phyloP scores from a whole-genome alignment of 495 filamentous ascomycete genomes.

The Neurospora sp. region DNA sequence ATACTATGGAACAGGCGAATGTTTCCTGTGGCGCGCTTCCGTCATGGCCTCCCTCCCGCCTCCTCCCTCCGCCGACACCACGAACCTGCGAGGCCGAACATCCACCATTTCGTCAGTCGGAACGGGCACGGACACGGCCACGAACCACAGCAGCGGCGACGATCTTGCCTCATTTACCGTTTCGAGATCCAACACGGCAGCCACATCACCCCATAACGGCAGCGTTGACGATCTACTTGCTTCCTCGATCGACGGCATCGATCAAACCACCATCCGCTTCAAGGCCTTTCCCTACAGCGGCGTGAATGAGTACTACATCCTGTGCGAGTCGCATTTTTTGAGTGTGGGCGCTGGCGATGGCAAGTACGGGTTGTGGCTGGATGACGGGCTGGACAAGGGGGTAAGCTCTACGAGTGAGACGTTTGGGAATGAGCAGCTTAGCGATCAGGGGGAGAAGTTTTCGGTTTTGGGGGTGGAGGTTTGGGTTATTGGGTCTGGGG shows the following conservation, averaged over 20 bases:
- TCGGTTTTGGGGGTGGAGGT: constrained; percentile 86
- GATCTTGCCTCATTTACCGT: neutral
- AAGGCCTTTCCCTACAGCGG: constrained; percentile 96
- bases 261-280: constrained; percentile 61
- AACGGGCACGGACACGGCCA: neutral
- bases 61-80: constrained; percentile 66
- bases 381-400: constrained; percentile 78
- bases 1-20: constrained; percentile 94
- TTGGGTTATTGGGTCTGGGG: constrained; percentile 57
- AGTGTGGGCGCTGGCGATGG: constrained; percentile 83
- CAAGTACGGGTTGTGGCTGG: constrained; percentile 86
- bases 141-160: neutral
- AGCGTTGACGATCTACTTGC: neutral
- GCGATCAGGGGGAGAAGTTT: constrained; percentile 88
- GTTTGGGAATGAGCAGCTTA: constrained; percentile 93
- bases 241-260: constrained; percentile 1
- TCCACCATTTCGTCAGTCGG: constrained; percentile 45
- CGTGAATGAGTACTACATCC: constrained; percentile 92
- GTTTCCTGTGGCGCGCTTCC: constrained; percentile 90
- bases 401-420: constrained; percentile 74
- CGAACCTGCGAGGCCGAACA: constrained; percentile 51
- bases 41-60: constrained; percentile 53
- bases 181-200: neutral
- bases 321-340: constrained; percentile 78
- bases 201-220: neutral